These are phyloP conservation scores for Mycena crocata DNA, from an alignment of 768 basidiomycete genomes.

Conservation along the genomic window DNA sequence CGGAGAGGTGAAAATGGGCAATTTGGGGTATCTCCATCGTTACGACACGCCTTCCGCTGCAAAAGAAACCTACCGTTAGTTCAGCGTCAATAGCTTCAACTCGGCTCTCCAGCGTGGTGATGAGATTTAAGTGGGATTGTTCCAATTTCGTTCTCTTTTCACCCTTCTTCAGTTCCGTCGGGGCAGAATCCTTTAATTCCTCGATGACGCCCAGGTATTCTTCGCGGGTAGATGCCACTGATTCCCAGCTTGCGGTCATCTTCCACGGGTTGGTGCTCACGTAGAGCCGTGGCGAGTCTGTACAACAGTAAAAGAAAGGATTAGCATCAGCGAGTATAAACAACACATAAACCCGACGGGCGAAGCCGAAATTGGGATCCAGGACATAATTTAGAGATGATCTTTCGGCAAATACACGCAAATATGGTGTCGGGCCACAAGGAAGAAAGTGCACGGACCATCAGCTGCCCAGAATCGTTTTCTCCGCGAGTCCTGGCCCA, in stretches of 20 bases:
- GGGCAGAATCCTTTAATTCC: conserved; percentile 64
- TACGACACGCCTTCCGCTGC: conserved; percentile 16
- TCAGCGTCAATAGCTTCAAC: conserved; percentile 77
- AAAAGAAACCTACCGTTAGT: conserved; percentile 66
- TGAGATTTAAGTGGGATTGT: conserved; percentile 68
- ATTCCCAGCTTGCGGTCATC: conserved; percentile 80
- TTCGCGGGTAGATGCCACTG: conserved; percentile 75
- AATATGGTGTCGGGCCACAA: conserved; percentile 59
- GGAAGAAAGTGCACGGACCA: conserved; percentile 77
- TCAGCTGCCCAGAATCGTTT: conserved; percentile 90
- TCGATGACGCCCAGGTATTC: conserved; percentile 79
- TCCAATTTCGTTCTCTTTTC: conserved; percentile 69
- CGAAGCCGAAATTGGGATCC: conserved; percentile 54
- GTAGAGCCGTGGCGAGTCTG: conserved; percentile 89
- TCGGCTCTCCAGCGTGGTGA: conserved; percentile 71
- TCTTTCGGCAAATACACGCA: conserved; percentile 77
- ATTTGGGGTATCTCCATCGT: conserved; percentile 6
- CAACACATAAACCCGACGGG: conserved; percentile 42
- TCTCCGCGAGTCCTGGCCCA: conserved; percentile 81
- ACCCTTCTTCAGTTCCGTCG: conserved; percentile 57
- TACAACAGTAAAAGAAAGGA: conserved; percentile 36
- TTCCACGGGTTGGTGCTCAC: conserved; percentile 93
- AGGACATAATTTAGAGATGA: conserved; percentile 48
- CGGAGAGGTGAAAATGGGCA: conserved; percentile 4
- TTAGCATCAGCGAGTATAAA: conserved; percentile 43